Conservation (phyloP, 768 basidiomycete genomes). For the Lepiota subincarnata region DNA sequence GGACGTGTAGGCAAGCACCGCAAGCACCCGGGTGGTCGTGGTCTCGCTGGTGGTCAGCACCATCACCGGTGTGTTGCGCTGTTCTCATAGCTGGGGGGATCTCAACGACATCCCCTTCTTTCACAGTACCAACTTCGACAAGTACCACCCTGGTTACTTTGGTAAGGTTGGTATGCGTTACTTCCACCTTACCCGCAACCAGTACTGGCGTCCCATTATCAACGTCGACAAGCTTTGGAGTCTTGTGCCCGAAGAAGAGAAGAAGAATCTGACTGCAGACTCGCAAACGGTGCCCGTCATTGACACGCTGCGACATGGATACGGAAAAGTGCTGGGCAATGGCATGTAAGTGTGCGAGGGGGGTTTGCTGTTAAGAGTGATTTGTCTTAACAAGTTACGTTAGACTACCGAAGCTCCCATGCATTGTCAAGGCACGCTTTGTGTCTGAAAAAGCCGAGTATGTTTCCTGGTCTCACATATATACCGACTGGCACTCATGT, state of each 20-base stretch:
- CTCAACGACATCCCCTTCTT: constrained; percentile 3
- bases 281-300: constrained; percentile 93
- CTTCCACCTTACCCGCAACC: constrained; percentile 93
- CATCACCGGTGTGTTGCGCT: constrained; percentile 81
- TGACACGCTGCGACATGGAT: constrained; percentile 79
- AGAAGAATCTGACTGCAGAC: constrained; percentile 64
- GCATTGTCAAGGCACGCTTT: constrained; percentile 98
- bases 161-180: constrained; percentile 99
- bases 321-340: constrained; percentile 94
- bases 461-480: constrained; percentile 26
- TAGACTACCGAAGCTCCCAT: constrained; percentile 84
- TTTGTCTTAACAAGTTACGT: not conserved
- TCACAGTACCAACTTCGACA: constrained; percentile 89
- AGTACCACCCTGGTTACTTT: constrained; percentile 99
- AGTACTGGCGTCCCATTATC: constrained; percentile 91
- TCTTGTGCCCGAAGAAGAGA: constrained; percentile 83
- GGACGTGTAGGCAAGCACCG: constrained; percentile 99
- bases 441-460: constrained; percentile 85
- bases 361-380: not conserved
- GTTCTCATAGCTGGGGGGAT: not conserved
- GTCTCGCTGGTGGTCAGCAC: constrained; percentile 99
- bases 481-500: constrained; percentile 1
- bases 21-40: constrained; percentile 99
- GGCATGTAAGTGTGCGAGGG: constrained; percentile 64
- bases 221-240: constrained; percentile 98